Evolutionary conservation across 306 rosid species (phyloP), one percentile per base, ranked within the genome.

Genomic region (Dryas octopetala): DNA sequence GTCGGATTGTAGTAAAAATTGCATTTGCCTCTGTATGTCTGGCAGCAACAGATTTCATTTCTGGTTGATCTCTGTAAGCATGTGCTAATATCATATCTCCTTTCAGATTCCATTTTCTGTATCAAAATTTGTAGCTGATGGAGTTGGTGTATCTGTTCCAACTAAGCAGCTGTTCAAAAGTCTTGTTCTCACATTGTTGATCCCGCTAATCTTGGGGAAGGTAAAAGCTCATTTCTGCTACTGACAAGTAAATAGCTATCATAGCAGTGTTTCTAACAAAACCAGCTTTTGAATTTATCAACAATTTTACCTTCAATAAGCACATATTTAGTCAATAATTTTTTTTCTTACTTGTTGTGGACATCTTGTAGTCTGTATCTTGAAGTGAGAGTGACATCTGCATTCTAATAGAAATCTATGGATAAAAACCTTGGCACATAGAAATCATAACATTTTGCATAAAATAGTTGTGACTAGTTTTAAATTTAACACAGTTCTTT

Each of bases 191-290:
- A 88, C 88, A 52, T 86, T 94, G 80, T 80, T 91, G 81, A 68
- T 88, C 66, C 98, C 98, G 62, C 86, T 94, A 76, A 83, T 89
- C 69, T 76, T 94, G 78, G 98, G 97, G 77, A 94, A 94, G 98
- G 98, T 94, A 81, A 80, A 41, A 46, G 11, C 61, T 63, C 50
- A n/a, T 75, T 73, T 80, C 49, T 58, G 61, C 64, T 58, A 23
- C 59, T 57, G 74, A 76, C 45, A 14, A 11, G 15, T 45, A 61
- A 26, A 23, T 59, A 61, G 17, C 66, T 61, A n/a, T 47, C 70
- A 44, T 41, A 65, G 16, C 16, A 12, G 68, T 40, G 12, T 38
- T 32, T 17, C 23, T 0, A 68, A 38, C 19, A 28, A 62, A 62
- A 62, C 17, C 1, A 38, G 28, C 17, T 0, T 62, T 62, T 5